Evolutionary conservation across 2,329 filamentous ascomycete species (phyloP), one percentile per base, ranked within the genome.

Genomic region (Chaetomium globosum): DNA sequence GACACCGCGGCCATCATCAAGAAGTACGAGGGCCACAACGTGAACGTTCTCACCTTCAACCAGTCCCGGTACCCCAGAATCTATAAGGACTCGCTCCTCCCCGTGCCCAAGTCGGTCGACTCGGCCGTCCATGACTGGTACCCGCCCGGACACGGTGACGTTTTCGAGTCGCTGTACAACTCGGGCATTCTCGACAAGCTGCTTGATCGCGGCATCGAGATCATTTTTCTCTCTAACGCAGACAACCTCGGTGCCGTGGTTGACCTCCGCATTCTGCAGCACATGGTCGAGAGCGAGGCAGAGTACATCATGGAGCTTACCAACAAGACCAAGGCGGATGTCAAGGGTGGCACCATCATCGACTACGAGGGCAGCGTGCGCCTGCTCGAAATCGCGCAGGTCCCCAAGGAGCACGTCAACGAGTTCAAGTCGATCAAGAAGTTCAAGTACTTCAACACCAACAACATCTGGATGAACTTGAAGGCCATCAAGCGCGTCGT

Each of bases 361-460:
- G 94, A 99, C 83, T 97, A 97, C 81, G 95, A 99, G 79, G 94
- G 94, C 75, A 93, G 91, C 65, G 94, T 96, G 73, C 93, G 95
- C 77, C 90, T 99, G 72, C 90, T 99, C 61, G 95, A 99, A 84
- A 97, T 99, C 75, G 95, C 95, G 16, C 95, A 99, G 85, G 95
- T 99, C 43, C 95, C 95, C 81, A 99, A 98, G 88, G 93, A 99
- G 85, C 95, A 99, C 82, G 92, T 95, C 79, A 98, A 99, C 83
- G 95, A 99, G 84, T 99, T 99, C 92, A 99, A 99, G 89, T 97
- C 93, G 57, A 99, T 99, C 86, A 99, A 99, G 90, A 99, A 99
- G 87, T 99, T 99, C 90, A 97, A 96, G 87, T 99, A 99, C 89
- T 99, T 99, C 90, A 99, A 99, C 88, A 99, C 95, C 81, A 99